Evolutionary conservation across 352 stramenopile species (phyloP), one percentile per base, ranked within the genome.

Genomic region (Pythium insidiosum): DNA sequence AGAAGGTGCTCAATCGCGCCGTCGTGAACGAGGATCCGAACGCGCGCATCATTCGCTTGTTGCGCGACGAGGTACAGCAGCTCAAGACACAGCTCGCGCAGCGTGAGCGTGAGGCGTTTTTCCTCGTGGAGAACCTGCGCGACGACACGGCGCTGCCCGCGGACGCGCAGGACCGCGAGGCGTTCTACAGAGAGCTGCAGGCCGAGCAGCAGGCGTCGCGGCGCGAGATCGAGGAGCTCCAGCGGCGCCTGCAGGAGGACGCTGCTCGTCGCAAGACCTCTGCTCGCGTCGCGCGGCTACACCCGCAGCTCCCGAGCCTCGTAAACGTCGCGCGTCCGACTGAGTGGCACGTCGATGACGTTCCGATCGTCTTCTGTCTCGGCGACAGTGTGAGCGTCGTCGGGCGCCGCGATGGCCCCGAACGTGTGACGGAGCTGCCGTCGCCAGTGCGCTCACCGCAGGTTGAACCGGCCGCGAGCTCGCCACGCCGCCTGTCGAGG

Each of bases 11-110:
- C 53, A 92, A 92, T 33, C 67, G 73, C 7, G 77, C 76, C 0
- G 73, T 88, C 1, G 68, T 90, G 23, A 90, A 92, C 29, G 80
- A 92, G 61, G 80, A 92, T 43, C 73, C 80, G 34, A 92, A 92
- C 20, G 75, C 75, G 5, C 61, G 63, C 10, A 78, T 89, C 13
- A 90, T 92, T 35, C 77, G 80, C 0, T 67, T 88, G 49, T 47
- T 90, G 28, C 75, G 75, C 1, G 56, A 90, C 31, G 75, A 92
- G 55, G 83, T 90, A 13, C 56, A 76, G 4, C 64, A 78, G 12
- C 53, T 91, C 13, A 56, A 56, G 18, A 36, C 39, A 0, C 64
- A 88, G 23, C 56, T 91, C 6, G 42, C 52, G 19, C 44, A 29
- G 16, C 58, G 58, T 6, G 63, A 72, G 15, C 48, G 44, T 11